Conservation (phyloP, 257 asterid species). For the Fraxinus pennsylvanica region DNA sequence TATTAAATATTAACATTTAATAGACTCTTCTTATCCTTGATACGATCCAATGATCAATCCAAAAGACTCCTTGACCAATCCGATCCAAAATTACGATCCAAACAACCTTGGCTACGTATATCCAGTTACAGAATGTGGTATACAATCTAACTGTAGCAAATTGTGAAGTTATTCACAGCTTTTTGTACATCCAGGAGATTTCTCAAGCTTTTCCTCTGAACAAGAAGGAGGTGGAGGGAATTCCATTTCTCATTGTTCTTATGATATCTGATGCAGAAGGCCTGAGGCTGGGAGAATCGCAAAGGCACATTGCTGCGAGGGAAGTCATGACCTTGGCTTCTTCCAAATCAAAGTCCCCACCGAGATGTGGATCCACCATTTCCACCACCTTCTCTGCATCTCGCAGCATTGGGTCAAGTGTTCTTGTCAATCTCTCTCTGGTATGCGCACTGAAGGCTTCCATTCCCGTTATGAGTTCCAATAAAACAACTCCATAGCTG, state of each 20-base stretch:
- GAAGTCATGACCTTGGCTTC: constrained; percentile 56
- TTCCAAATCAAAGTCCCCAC: constrained; percentile 37
- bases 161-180: not conserved
- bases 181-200: not conserved
- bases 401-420: constrained; percentile 42
- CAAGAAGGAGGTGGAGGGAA: constrained; percentile 27
- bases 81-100: too few relatives aligned
- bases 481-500: constrained; percentile 58
- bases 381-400: constrained; percentile 43
- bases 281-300: constrained; percentile 49
- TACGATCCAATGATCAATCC: too few relatives aligned
- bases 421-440: constrained; percentile 48
- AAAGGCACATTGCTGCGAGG: constrained; percentile 48
- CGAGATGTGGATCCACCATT: constrained; percentile 56
- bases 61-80: too few relatives aligned
- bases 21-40: too few relatives aligned
- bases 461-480: constrained; percentile 69
- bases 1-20: too few relatives aligned
- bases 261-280: constrained; percentile 57
- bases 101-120: not conserved
- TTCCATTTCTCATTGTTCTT: constrained; percentile 30
- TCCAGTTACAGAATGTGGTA: not conserved
- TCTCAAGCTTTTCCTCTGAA: not conserved
- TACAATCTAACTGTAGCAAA: not conserved
- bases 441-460: constrained; percentile 45